A percentile compares a stretch with the other conserved stretches of the same genome.
Conservation (phyloP, 2,329 filamentous ascomycete species). For the Trichoderma koningiopsis region DNA sequence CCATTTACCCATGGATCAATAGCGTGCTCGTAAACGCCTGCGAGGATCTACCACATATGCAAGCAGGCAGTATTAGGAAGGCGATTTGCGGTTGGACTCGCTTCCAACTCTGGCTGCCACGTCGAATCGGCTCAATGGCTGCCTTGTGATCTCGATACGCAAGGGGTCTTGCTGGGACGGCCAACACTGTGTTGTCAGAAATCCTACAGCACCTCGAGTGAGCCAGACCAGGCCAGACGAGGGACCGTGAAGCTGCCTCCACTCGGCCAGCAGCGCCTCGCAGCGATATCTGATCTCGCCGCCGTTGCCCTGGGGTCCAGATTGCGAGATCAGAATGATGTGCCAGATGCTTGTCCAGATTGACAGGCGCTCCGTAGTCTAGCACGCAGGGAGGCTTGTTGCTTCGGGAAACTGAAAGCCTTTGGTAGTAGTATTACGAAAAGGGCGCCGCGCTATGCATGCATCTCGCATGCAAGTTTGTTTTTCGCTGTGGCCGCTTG, state of each 20-base stretch:
- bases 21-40: slow-evolving; percentile 9
- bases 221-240: neutral
- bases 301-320: slow-evolving; percentile 6
- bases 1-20: slow-evolving; percentile 12
- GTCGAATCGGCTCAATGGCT: slow-evolving; percentile 5
- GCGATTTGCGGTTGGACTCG: neutral
- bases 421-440: neutral
- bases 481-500: slow-evolving; percentile 1
- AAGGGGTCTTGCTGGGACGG: neutral
- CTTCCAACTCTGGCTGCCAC: slow-evolving; percentile 5
- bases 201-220: neutral
- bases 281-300: slow-evolving; percentile 13
- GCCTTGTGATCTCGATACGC: slow-evolving; percentile 21
- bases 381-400: neutral
- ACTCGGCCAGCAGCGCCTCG: neutral
- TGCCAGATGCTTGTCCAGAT: neutral
- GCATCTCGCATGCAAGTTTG: slow-evolving; percentile 14
- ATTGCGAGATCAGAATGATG: neutral
- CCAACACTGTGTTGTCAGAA: slow-evolving; percentile 3
- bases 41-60: neutral
- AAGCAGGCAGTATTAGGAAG: slow-evolving; percentile 10
- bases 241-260: slow-evolving; percentile 5
- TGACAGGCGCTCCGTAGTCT: neutral
- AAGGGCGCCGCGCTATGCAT: neutral
- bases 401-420: neutral